phyloP scores from a whole-genome alignment of 352 stramenopile genomes.

The Phytophthora melonis region DNA sequence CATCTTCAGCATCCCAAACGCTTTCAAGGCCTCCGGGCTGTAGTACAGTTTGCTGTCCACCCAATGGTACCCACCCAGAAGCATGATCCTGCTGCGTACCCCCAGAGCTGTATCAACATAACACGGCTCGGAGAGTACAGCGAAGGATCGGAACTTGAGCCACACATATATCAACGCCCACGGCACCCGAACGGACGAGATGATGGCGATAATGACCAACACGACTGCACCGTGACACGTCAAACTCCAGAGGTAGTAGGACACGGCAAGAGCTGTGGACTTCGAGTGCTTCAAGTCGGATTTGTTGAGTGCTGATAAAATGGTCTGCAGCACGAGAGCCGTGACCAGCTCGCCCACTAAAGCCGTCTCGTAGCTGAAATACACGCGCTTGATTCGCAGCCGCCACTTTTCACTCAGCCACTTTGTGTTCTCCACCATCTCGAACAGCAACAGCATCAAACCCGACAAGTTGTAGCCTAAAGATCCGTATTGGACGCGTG shows the following conservation, averaged over 20 bases:
- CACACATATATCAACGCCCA: constrained; percentile 10
- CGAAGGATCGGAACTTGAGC: constrained; percentile 13
- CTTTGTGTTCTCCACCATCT: constrained; percentile 10
- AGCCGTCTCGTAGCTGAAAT: constrained; percentile 18
- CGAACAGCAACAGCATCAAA: constrained; percentile 3
- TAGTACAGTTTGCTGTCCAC: constrained; percentile 11
- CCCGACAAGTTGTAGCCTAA: constrained; percentile 14
- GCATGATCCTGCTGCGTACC: constrained; percentile 6
- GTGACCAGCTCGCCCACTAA: constrained; percentile 6
- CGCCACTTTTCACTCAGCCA: neutral
- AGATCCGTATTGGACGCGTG: constrained; percentile 1
- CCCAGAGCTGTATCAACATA: constrained; percentile 20
- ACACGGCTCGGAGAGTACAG: constrained; percentile 8
- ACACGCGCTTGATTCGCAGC: neutral
- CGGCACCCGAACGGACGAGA: constrained; percentile 1
- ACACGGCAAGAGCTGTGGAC: constrained; percentile 6
- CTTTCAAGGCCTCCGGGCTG: constrained; percentile 4
- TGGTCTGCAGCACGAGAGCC: constrained; percentile 1
- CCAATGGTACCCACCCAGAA: constrained; percentile 11
- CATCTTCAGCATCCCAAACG: constrained; percentile 14
- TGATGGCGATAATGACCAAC: constrained; percentile 10
- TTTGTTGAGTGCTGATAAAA: constrained; percentile 1
- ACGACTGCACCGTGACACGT: constrained; percentile 19
- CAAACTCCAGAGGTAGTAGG: constrained; percentile 20
- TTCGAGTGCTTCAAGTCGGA: constrained; percentile 11